Percentiles rank a stretch among this genome's conserved stretches.
Evolutionary conservation across 305 asterid species (phyloP).

Genomic region (Fraxinus nigra): DNA sequence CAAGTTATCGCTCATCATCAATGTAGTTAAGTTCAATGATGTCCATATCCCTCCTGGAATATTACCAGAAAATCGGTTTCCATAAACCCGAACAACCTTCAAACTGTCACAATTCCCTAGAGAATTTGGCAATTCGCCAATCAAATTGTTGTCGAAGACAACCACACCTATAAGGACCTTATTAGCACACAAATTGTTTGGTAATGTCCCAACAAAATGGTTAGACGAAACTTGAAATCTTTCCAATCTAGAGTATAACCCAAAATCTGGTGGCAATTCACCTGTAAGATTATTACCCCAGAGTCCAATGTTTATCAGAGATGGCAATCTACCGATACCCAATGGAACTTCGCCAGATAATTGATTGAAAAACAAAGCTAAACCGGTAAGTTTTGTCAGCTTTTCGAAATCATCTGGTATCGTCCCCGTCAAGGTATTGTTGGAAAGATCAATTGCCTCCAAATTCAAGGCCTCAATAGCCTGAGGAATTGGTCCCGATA

Average conservation of each 20-base stretch:
- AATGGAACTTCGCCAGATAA: conserved; percentile 65
- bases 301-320: conserved; percentile 33
- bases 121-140: conserved; percentile 62
- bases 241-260: conserved; percentile 48
- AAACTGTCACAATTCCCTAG: conserved; percentile 58
- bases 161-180: conserved; percentile 44
- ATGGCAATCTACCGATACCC: conserved; percentile 56
- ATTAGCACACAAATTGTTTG: conserved; percentile 52
- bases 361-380: conserved; percentile 53
- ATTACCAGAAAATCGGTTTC: conserved; percentile 53
- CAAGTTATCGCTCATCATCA: conserved; percentile 50
- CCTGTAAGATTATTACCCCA: conserved; percentile 63
- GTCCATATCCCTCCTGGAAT: conserved; percentile 71
- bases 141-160: conserved; percentile 51
- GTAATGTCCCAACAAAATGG: conserved; percentile 57
- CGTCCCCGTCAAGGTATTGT: conserved; percentile 53
- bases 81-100: conserved; percentile 34
- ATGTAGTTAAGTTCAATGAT: conserved; percentile 21
- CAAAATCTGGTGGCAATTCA: conserved; percentile 70
- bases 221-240: conserved; percentile 51
- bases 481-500: conserved; percentile 63
- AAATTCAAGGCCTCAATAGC: conserved; percentile 39
- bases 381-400: conserved; percentile 45
- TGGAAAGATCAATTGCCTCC: conserved; percentile 56
- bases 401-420: conserved; percentile 68